Conservation (phyloP, 2,329 filamentous ascomycete genomes). For the Cyphellophora attinorum region DNA sequence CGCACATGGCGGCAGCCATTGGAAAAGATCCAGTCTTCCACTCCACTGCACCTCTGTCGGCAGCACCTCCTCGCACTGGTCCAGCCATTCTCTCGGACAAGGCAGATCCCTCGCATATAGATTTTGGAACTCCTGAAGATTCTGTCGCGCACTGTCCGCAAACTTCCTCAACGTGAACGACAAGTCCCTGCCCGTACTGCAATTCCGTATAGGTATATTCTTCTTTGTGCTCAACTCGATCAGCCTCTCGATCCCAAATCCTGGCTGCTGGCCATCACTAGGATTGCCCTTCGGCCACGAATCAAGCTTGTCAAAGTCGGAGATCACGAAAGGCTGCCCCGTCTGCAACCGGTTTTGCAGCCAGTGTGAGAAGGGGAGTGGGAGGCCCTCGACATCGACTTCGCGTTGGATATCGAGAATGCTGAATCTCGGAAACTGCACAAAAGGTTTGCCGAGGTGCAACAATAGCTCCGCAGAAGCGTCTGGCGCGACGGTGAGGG, state of each 20-base stretch:
- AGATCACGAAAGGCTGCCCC: constrained; percentile 26
- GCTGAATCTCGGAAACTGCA: constrained; percentile 23
- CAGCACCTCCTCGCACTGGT: constrained; percentile 21
- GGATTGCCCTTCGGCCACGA: constrained; percentile 18
- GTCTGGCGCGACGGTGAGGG: constrained; percentile 15
- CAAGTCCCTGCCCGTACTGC: constrained; percentile 24
- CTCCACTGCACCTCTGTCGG: constrained; percentile 24
- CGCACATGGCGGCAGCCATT: constrained; percentile 24
- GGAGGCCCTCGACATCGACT: constrained; percentile 14
- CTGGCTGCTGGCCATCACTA: constrained; percentile 9
- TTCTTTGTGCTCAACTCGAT: constrained; percentile 24
- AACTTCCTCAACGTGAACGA: constrained; percentile 25
- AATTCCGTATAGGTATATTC: constrained; percentile 26
- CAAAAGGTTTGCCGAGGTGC: constrained; percentile 20
- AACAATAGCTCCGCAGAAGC: constrained; percentile 19
- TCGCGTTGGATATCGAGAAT: constrained; percentile 19
- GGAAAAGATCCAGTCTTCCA: constrained; percentile 25
- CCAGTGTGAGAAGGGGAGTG: constrained; percentile 20
- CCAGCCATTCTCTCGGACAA: constrained; percentile 24
- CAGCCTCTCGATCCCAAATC: constrained; percentile 23
- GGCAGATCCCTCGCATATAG: constrained; percentile 26
- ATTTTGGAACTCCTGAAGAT: constrained; percentile 20
- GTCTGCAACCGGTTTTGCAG: constrained; percentile 21
- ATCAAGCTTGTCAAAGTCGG: constrained; percentile 23
- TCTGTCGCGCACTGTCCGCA: constrained; percentile 19